phyloP scores from a whole-genome alignment of 169 alveolate genomes.

The Cytauxzoon felis region DNA sequence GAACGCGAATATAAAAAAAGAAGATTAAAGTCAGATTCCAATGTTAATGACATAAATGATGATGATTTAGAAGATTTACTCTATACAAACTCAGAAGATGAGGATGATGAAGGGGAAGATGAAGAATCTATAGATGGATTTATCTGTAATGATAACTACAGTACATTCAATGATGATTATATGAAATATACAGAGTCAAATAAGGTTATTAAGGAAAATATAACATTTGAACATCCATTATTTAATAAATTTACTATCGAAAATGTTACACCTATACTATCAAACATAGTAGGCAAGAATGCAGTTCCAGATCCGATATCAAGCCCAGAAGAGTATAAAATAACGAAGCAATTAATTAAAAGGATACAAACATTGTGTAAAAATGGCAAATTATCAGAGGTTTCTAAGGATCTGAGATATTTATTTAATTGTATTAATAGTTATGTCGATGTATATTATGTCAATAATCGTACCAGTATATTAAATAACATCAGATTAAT shows the following conservation, averaged over 20 bases:
- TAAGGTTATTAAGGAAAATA: neutral
- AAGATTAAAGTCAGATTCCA: constrained; percentile 2
- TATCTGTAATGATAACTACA: constrained; percentile 7
- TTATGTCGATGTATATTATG: constrained; percentile 50
- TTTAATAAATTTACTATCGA: constrained; percentile 14
- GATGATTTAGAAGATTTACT: neutral
- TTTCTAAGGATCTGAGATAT: constrained; percentile 10
- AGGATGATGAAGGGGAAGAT: constrained; percentile 30
- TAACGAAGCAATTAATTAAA: constrained; percentile 1
- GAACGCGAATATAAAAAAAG: constrained; percentile 4
- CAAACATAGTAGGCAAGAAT: neutral
- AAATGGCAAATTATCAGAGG: neutral
- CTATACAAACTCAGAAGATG: constrained; percentile 12
- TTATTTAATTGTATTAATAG: constrained; percentile 44
- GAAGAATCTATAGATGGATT: constrained; percentile 3
- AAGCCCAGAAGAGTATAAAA: neutral
- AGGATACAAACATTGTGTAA: constrained; percentile 4
- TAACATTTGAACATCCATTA: neutral
- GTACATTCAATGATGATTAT: constrained; percentile 39
- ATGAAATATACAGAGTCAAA: constrained; percentile 30
- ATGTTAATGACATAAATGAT: neutral
- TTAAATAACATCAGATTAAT: constrained; percentile 23
- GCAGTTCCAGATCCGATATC: constrained; percentile 24
- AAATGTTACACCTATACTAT: constrained; percentile 24
- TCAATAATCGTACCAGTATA: constrained; percentile 4